Percentiles rank a stretch among this genome's conserved stretches.
These are phyloP conservation scores for Zalaria sp. DNA, from an alignment of 2,329 filamentous ascomycete genomes.

Conservation along the genomic window DNA sequence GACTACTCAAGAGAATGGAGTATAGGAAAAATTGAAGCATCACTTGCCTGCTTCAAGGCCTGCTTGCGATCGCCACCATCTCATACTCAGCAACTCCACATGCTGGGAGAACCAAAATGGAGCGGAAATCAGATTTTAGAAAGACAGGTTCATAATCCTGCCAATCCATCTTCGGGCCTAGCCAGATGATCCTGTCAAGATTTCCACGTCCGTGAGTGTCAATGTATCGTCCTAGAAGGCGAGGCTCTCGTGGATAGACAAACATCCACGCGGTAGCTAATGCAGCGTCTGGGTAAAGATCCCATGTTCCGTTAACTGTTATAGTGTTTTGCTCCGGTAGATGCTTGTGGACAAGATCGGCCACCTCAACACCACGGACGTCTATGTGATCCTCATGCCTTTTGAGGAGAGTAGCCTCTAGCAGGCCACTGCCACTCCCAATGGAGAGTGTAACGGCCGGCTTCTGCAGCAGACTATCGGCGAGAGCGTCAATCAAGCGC, in stretches of 20 bases:
- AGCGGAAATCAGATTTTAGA: slow-evolving; percentile 1
- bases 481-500: slow-evolving; percentile 3
- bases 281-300: slow-evolving; percentile 25
- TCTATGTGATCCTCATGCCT: slow-evolving; percentile 12
- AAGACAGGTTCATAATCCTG: slow-evolving; percentile 10
- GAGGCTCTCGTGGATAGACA: slow-evolving; percentile 37
- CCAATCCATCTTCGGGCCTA: slow-evolving; percentile 30
- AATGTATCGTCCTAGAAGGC: slow-evolving; percentile 31
- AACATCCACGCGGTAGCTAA: slow-evolving; percentile 36
- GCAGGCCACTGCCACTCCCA: slow-evolving; percentile 36
- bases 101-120: slow-evolving; percentile 6
- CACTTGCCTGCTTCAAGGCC: background rate
- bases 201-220: slow-evolving; percentile 14
- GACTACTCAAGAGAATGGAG: no score
- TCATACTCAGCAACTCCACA: slow-evolving; percentile 9
- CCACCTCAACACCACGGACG: slow-evolving; percentile 35
- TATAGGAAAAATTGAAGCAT: background rate
- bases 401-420: slow-evolving; percentile 31
- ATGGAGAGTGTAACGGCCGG: slow-evolving; percentile 25
- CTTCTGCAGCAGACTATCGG: slow-evolving; percentile 2
- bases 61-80: slow-evolving; percentile 8
- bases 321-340: slow-evolving; percentile 27
- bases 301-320: slow-evolving; percentile 30
- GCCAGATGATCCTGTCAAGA: slow-evolving; percentile 25
- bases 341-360: slow-evolving; percentile 29